Evolutionary conservation across 2,329 filamentous ascomycete species (phyloP), one percentile per base, ranked within the genome.

Genomic region (Trichothecium roseum): DNA sequence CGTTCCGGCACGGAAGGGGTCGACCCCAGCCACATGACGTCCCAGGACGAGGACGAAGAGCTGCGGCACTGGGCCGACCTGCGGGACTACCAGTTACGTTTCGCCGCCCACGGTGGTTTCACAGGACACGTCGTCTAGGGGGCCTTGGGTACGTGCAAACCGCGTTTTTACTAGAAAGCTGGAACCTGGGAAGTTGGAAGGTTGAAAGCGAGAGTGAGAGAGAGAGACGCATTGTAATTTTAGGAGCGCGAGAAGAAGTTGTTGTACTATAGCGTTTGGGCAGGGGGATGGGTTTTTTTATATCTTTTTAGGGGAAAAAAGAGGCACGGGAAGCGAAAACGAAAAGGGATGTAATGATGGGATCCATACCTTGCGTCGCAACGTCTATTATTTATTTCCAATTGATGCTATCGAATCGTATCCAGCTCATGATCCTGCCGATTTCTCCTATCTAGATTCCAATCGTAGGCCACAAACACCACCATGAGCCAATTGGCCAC

Each of bases 41-140:
- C 51, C 13, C 59, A 83, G 42, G 74, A 79, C 28, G 84, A 91
- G 46, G 83, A 89, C 48, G 73, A 81, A 35, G 84, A 91, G 55
- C 57, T 91, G 45, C 67, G 74, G 15, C 69, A 76, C 39, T 94
- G 86, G 86, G 81, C 82, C 0, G 84, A 83, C 52, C 57, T 94
- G 43, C 70, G 83, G 39, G 81, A 89, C 35, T 83, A 84, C 44
- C 86, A 93, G 56, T 57, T 79, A 42, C 76, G 78, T 14, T 39
- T 32, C 16, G 33, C 77, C 8, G 72, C 78, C 37, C 70, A 70
- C 26, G 80, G 78, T 2, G 80, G 76, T 2, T 68, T 77, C 33
- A 40, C 46, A 1, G 53, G 52, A 6, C 24, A 9, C 24, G 26
- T 39, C 22, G 31, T 32, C 30, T 17, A 18, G 30, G n/a, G n/a